Percentiles rank a stretch among this genome's conserved stretches.
These are phyloP conservation scores for Aspergillus unguis DNA, from an alignment of 2,329 filamentous ascomycete genomes.

Conservation along the genomic window DNA sequence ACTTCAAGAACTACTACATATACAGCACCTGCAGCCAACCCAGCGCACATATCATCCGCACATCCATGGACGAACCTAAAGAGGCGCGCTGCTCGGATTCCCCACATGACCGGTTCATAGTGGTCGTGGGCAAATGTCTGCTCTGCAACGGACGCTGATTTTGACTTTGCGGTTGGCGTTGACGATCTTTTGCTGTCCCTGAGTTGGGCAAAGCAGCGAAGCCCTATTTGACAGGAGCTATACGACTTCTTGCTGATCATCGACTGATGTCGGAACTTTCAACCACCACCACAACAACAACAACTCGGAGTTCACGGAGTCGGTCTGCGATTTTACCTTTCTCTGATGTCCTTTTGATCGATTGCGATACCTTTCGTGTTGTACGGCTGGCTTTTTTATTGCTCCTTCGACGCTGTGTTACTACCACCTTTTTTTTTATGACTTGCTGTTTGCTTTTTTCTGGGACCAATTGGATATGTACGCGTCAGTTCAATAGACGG, in stretches of 20 bases:
- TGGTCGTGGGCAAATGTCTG: constrained; percentile 62
- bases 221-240: not conserved
- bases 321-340: no score
- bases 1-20: constrained; percentile 74
- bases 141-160: constrained; percentile 42
- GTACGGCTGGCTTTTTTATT: not conserved
- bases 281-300: no score
- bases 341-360: no score
- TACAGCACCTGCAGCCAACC: constrained; percentile 69
- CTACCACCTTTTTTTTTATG: not conserved
- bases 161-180: constrained; percentile 3
- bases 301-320: no score
- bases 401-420: not conserved
- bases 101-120: constrained; percentile 72
- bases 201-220: not conserved
- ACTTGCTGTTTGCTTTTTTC: not conserved
- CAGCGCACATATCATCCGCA: constrained; percentile 67
- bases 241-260: no score
- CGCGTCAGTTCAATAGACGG: not conserved
- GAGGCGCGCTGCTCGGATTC: constrained; percentile 59
- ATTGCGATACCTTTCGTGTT: not conserved
- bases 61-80: constrained; percentile 63
- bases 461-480: not conserved
- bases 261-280: no score
- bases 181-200: not conserved